These are phyloP conservation scores for Ophiocordyceps camponoti-saundersi DNA, from an alignment of 2,329 filamentous ascomycete genomes.

Conservation along the genomic window DNA sequence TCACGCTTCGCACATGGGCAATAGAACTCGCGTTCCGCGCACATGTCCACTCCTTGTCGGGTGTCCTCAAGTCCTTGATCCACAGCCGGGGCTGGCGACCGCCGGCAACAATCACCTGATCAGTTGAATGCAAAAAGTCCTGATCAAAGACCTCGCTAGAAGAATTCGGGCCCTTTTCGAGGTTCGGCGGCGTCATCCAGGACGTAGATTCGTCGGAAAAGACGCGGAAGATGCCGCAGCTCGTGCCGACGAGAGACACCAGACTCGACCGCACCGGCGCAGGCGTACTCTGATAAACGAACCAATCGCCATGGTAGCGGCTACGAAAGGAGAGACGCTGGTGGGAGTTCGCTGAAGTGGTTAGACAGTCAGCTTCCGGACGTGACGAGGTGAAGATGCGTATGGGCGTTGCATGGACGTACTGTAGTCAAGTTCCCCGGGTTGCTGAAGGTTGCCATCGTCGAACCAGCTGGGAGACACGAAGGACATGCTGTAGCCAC, in stretches of 20 bases:
- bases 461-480: constrained; percentile 19
- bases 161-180: constrained; percentile 6
- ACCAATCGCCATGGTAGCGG: constrained; percentile 10
- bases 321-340: constrained; percentile 13
- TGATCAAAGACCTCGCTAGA: constrained; percentile 27
- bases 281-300: constrained; percentile 23
- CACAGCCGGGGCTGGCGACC: constrained; percentile 29
- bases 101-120: constrained; percentile 31
- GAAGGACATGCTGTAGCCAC: constrained; percentile 15
- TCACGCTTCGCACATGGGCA: constrained; percentile 31
- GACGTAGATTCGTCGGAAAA: constrained; percentile 12
- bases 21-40: constrained; percentile 21
- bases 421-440: constrained; percentile 22
- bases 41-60: constrained; percentile 15
- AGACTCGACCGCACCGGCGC: constrained; percentile 21
- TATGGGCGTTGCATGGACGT: constrained; percentile 1
- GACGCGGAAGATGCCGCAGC: constrained; percentile 25
- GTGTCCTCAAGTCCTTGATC: constrained; percentile 25
- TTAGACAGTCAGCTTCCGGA: background rate
- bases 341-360: constrained; percentile 12
- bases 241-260: constrained; percentile 30
- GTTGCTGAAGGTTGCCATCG: constrained; percentile 11
- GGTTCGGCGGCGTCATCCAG: constrained; percentile 14
- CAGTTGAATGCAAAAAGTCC: constrained; percentile 26
- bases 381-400: background rate